Percentiles rank a stretch among this genome's conserved stretches.
Evolutionary conservation across 257 asterid species (phyloP).

Genomic region (Scutellaria barbata): DNA sequence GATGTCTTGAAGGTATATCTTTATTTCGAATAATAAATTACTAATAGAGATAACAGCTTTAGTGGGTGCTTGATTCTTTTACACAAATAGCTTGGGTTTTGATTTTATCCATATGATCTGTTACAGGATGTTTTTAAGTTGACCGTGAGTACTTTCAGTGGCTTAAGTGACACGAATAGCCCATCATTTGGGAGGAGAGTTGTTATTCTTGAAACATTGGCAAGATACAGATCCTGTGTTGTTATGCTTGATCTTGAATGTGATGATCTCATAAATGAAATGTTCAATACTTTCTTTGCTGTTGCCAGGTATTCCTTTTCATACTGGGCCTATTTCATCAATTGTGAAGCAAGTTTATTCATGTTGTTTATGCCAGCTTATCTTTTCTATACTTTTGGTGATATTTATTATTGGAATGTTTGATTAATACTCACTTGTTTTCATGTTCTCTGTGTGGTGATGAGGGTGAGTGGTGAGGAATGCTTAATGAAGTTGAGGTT

Average conservation of each 20-base stretch:
- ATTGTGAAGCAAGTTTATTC: conserved; percentile 20
- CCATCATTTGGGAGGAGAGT: conserved; percentile 93
- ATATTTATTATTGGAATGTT: conserved; percentile 23
- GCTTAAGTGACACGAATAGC: conserved; percentile 72
- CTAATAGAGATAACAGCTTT: conserved; percentile 30
- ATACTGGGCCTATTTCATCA: conserved; percentile 26
- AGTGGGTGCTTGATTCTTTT: conserved; percentile 24
- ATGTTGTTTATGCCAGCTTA: conserved; percentile 16
- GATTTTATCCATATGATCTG: conserved; percentile 38
- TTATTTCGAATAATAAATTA: conserved; percentile 26
- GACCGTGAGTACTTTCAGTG: conserved; percentile 90
- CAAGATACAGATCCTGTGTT: conserved; percentile 92
- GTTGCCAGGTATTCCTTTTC: conserved; percentile 70
- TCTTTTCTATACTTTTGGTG: conserved; percentile 23
- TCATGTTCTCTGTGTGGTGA: conserved; percentile 8
- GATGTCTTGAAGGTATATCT: conserved; percentile 76
- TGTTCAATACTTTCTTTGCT: conserved; percentile 76
- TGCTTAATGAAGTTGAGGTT: conserved; percentile 5
- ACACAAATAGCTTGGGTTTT: conserved; percentile 30
- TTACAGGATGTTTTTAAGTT: conserved; percentile 86
- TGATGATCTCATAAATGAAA: conserved; percentile 85
- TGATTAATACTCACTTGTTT: not conserved
- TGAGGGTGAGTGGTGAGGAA: conserved; percentile 4
- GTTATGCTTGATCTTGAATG: conserved; percentile 99
- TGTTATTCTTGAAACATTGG: conserved; percentile 89